These are phyloP conservation scores for Meyerozyma elateridarum DNA, from an alignment of 1,139 yeast species.

Conservation along the genomic window DNA sequence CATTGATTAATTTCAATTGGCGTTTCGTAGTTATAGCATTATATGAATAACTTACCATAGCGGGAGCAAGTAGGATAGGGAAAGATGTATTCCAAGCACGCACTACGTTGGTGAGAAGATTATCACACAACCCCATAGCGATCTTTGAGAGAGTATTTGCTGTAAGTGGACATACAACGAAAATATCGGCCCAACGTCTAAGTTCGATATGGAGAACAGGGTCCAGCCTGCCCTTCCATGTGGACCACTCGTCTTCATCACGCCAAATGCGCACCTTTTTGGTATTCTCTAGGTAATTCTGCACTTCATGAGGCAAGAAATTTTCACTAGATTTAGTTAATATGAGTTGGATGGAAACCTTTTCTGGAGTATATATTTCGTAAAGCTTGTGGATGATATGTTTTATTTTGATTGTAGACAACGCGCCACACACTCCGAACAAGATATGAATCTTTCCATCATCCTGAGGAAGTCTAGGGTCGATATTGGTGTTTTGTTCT, in stretches of 20 bases:
- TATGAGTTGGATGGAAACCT: slow-evolving; percentile 73
- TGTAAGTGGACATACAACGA: slow-evolving; percentile 82
- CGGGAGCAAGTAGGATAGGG: slow-evolving; percentile 86
- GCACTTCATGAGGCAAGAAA: slow-evolving; percentile 61
- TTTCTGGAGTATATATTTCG: slow-evolving; percentile 72
- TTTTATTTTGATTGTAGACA: slow-evolving; percentile 72
- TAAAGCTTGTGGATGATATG: slow-evolving; percentile 70
- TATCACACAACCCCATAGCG: slow-evolving; percentile 86
- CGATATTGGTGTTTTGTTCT: slow-evolving; percentile 55
- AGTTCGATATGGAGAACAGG: slow-evolving; percentile 91
- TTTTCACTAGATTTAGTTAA: slow-evolving; percentile 80
- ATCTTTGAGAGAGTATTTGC: slow-evolving; percentile 91
- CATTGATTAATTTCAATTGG: slow-evolving; percentile 68
- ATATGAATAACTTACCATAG: slow-evolving; percentile 90
- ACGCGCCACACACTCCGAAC: slow-evolving; percentile 87
- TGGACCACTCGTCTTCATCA: slow-evolving; percentile 87
- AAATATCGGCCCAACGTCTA: slow-evolving; percentile 92
- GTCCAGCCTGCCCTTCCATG: slow-evolving; percentile 81
- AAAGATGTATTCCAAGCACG: slow-evolving; percentile 91
- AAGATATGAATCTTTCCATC: slow-evolving; percentile 87
- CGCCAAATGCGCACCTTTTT: slow-evolving; percentile 70
- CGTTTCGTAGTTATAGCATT: slow-evolving; percentile 83
- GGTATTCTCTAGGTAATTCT: slow-evolving; percentile 29
- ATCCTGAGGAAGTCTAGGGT: slow-evolving; percentile 81
- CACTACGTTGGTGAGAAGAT: slow-evolving; percentile 77